Conservation (phyloP, 2,329 filamentous ascomycete species). For the Penicillium sp. region DNA sequence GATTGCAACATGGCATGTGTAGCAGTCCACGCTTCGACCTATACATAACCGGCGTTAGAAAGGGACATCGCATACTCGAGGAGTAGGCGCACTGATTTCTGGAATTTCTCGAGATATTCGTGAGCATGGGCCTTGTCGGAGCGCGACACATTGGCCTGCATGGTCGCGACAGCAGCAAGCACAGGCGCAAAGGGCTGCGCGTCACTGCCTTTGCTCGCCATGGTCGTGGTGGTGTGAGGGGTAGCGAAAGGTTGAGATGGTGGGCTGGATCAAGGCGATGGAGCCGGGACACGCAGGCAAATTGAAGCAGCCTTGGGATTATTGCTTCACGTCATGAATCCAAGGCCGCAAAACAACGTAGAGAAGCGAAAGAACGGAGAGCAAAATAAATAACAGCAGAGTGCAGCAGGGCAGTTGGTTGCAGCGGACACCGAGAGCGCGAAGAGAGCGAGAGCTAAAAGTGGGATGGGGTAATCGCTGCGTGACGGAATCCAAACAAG, state of each 20-base stretch:
- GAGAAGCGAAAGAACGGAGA: not conserved
- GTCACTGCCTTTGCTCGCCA: constrained; percentile 64
- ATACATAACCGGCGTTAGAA: constrained; percentile 9
- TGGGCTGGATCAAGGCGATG: constrained; percentile 2
- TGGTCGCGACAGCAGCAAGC: constrained; percentile 81
- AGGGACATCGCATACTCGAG: not conserved
- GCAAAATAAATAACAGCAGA: constrained; percentile 10
- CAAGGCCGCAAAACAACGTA: not conserved
- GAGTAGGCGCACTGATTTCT: constrained; percentile 77
- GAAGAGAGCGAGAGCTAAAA: not conserved
- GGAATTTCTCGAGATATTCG: constrained; percentile 86
- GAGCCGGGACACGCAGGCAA: constrained; percentile 1
- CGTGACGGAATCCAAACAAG: constrained; percentile 19
- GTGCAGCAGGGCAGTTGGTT: constrained; percentile 17
- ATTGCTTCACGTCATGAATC: constrained; percentile 10
- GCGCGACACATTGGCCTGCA: constrained; percentile 77
- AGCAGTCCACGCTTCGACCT: constrained; percentile 88
- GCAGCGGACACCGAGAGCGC: constrained; percentile 23
- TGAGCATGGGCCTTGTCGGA: constrained; percentile 85
- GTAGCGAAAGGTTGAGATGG: constrained; percentile 7
- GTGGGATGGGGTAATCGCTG: constrained; percentile 3
- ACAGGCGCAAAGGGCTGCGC: constrained; percentile 78
- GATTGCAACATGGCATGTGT: constrained; percentile 85
- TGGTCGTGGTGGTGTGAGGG: constrained; percentile 34
- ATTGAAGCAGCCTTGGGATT: not conserved